Evolutionary conservation across 139 green algal genomes (phyloP).

Genomic region (Gonium pectorale): DNA sequence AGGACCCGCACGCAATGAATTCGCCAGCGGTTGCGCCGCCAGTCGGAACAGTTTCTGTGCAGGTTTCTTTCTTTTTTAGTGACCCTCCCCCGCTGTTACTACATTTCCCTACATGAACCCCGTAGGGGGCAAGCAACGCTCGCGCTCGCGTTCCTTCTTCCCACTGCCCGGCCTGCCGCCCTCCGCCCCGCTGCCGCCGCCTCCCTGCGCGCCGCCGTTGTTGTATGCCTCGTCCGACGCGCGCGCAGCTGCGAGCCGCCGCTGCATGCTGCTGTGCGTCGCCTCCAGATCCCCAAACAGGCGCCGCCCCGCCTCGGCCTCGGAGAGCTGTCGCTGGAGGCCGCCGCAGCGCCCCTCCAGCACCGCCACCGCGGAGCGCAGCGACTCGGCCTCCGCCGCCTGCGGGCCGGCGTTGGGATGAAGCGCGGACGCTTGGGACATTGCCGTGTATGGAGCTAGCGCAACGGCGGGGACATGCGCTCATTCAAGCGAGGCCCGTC

Average conservation of each 20-base stretch:
- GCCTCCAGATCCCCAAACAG: conserved; percentile 44
- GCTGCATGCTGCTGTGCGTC: conserved; percentile 36
- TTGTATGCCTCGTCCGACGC: conserved; percentile 27
- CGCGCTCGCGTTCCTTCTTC: background rate
- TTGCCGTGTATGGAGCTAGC: too few species aligned
- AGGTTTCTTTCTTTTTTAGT: too few species aligned
- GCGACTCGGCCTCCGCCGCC: conserved; percentile 16
- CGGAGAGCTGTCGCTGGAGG: conserved; percentile 18
- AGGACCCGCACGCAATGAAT: too few species aligned
- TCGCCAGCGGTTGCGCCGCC: too few species aligned
- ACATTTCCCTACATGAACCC: conserved; percentile 32
- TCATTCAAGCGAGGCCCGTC: too few species aligned
- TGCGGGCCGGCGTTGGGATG: too few species aligned
- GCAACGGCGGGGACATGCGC: too few species aligned
- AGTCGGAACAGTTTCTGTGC: too few species aligned
- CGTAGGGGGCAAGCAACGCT: conserved; percentile 15
- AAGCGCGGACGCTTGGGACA: too few species aligned
- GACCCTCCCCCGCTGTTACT: too few species aligned
- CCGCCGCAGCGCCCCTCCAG: conserved; percentile 6
- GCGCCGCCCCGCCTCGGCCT: conserved; percentile 10
- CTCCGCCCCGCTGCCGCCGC: background rate
- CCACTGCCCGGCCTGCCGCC: background rate
- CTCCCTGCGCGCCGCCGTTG: background rate
- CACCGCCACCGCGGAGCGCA: background rate
- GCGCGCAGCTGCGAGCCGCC: conserved; percentile 8